A percentile compares a stretch with the other conserved stretches of the same genome.
These are phyloP conservation scores for Pneumocystis sp. DNA, from an alignment of 1,139 yeast genomes.

Conservation along the genomic window DNA sequence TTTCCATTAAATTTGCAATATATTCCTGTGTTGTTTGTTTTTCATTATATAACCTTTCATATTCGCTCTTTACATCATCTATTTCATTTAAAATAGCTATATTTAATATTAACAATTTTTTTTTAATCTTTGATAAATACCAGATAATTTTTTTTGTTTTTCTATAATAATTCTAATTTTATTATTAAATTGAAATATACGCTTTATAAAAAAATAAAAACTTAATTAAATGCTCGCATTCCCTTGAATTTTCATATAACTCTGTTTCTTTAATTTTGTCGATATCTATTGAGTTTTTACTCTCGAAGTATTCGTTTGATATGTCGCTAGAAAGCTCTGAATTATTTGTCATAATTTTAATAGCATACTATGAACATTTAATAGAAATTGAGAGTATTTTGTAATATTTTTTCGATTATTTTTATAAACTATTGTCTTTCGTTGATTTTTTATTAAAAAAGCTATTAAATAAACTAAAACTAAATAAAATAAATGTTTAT, in stretches of 20 bases:
- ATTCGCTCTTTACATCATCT: background rate
- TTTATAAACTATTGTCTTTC: background rate
- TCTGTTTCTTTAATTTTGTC: background rate
- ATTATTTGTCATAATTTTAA: background rate
- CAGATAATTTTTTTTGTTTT: background rate
- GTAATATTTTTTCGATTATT: background rate
- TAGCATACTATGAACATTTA: background rate
- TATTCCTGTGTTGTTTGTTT: background rate
- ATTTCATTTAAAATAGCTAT: background rate
- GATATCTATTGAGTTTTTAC: background rate
- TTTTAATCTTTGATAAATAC: background rate
- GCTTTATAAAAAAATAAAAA: background rate
- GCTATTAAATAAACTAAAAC: background rate
- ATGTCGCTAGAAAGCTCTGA: background rate
- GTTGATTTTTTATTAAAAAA: background rate
- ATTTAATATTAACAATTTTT: background rate
- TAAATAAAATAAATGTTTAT: too few relatives aligned
- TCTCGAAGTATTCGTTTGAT: background rate
- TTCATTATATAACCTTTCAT: background rate
- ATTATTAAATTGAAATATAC: background rate
- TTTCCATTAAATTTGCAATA: background rate
- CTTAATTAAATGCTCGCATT: background rate
- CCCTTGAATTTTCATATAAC: background rate
- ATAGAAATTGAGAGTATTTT: background rate
- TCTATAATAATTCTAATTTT: background rate